Evolutionary conservation across 805 yeast species (phyloP).

Genomic region (Scheffersomyces stipitis): DNA sequence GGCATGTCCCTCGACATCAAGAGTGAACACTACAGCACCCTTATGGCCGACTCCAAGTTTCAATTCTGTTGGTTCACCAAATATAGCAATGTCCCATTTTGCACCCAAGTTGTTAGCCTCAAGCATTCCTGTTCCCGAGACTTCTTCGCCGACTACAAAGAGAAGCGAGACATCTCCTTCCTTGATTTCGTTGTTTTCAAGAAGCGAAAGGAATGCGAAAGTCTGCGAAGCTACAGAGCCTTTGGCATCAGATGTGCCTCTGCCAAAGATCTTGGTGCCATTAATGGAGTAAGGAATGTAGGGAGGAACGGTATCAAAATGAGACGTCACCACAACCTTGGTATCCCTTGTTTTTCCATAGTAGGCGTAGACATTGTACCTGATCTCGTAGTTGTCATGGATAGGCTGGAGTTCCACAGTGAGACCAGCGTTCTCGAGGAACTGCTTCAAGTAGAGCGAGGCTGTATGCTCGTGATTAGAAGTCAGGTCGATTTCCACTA

Average conservation of each 20-base stretch:
- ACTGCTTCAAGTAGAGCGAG: constrained; percentile 37
- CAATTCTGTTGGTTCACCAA: constrained; percentile 76
- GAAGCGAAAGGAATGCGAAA: constrained; percentile 50
- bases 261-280: constrained; percentile 55
- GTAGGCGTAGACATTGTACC: constrained; percentile 61
- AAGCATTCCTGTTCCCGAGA: constrained; percentile 64
- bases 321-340: constrained; percentile 56
- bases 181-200: constrained; percentile 31
- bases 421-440: constrained; percentile 44
- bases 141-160: constrained; percentile 72
- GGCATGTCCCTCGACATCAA: constrained; percentile 54
- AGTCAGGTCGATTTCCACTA: constrained; percentile 27
- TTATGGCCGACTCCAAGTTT: constrained; percentile 71
- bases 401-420: constrained; percentile 50
- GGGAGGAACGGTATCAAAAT: constrained; percentile 75
- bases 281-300: constrained; percentile 49
- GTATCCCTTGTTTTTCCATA: constrained; percentile 45
- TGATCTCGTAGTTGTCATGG: constrained; percentile 19
- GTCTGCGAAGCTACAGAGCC: constrained; percentile 67
- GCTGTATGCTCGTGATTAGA: constrained; percentile 29
- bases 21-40: constrained; percentile 47
- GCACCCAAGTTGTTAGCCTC: constrained; percentile 42
- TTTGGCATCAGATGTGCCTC: constrained; percentile 74
- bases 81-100: constrained; percentile 60
- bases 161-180: constrained; percentile 60